phyloP scores from a whole-genome alignment of 495 filamentous ascomycete species.

The Penicillium daleae region DNA sequence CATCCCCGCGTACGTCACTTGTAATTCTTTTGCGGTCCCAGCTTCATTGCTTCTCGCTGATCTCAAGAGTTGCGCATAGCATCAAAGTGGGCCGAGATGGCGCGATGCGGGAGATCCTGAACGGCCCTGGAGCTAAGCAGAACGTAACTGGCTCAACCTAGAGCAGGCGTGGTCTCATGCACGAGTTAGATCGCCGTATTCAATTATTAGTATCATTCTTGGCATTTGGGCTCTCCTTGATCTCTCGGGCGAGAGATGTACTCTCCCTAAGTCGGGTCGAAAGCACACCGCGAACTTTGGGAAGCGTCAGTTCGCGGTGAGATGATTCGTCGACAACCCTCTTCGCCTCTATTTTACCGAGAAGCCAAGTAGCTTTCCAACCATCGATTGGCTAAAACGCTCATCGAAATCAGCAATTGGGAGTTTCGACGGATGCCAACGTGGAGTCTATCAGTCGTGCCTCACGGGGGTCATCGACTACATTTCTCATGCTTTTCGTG shows the following conservation, averaged over 20 bases:
- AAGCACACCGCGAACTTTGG: conserved; percentile 7
- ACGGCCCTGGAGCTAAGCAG: background rate
- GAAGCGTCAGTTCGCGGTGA: background rate
- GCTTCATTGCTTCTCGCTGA: background rate
- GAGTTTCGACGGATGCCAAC: too few relatives aligned
- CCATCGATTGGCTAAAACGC: too few relatives aligned
- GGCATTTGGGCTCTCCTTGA: background rate
- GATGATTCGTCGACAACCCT: too few relatives aligned
- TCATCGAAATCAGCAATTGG: too few relatives aligned
- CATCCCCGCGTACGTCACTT: conserved; percentile 22
- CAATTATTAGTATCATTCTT: background rate
- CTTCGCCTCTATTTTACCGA: too few relatives aligned
- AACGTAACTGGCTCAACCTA: conserved; percentile 7
- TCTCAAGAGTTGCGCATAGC: conserved; percentile 26
- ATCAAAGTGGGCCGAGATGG: conserved; percentile 49
- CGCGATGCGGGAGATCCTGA: conserved; percentile 32
- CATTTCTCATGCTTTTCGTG: too few relatives aligned
- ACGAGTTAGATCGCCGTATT: background rate
- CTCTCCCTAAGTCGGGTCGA: background rate
- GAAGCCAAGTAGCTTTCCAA: too few relatives aligned
- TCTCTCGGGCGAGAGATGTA: conserved; percentile 31
- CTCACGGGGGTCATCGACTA: too few relatives aligned
- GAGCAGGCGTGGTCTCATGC: conserved; percentile 7
- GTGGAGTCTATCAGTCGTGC: too few relatives aligned
- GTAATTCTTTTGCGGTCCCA: background rate